Base-by-base conservation (phyloP, 2,329 filamentous ascomycete species). In the Venturia effusa region DNA sequence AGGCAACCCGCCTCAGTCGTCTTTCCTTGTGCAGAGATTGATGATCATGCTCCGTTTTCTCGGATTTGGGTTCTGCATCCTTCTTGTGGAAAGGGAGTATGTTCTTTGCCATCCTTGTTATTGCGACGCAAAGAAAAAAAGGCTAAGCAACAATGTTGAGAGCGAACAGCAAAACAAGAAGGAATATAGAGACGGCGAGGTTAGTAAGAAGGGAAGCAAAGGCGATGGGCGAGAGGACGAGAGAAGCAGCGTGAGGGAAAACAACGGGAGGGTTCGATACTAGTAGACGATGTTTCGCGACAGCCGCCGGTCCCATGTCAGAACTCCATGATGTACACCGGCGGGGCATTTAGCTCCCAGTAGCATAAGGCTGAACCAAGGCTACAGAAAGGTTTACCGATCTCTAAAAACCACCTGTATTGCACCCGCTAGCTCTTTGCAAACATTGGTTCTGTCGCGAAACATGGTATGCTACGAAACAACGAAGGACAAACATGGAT, bases 11-110 rank as follows among this genome's bases (percentile, higher is more conserved):
- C 10, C 13, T n/a, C 27, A 64, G 55, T 43, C 62, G 32, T 45
- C 55, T 55, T n/a, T 64, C 62, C 32, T 41, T 64, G 45, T 48
- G 43, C 27, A 34, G 39, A 19, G 24, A 5, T 40, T 10, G 61
- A 8, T 37, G 41, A 4, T 30, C 41, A 17, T 45, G 13, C 15
- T n/a, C 41, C 10, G 45, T 6, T 32, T 40, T 34, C n/a, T 62
- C 43, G 24, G 32, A 5, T 30, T 39, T 22, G 30, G 48, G 34
- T 10, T 41, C 24, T 11, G 37, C 59, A 43, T 60, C 59, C 59
- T 30, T 39, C 22, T 60, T 45, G 45, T 51, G 51, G 48, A 63
- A 45, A n/a, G 61, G 61, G 10, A 55, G 22, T 24, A 51, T 41
- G 48, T 22, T 51, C 19, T 22, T 63, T 19, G 48, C 39, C 60